These are phyloP conservation scores for Hericium coralloides DNA, from an alignment of 768 basidiomycete species.

Conservation along the genomic window DNA sequence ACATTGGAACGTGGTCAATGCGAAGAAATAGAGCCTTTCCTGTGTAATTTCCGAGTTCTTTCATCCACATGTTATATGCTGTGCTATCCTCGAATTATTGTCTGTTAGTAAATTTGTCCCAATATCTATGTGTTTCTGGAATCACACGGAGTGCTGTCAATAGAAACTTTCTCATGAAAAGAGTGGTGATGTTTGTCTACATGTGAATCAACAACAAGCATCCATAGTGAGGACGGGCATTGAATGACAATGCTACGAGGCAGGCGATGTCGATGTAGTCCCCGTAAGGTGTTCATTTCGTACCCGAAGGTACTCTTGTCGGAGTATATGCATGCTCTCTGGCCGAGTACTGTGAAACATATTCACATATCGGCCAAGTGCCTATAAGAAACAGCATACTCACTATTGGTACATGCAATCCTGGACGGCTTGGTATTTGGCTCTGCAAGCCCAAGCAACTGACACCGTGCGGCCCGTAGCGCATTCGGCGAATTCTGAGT, in stretches of 20 bases:
- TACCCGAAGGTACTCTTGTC: constrained; percentile 64
- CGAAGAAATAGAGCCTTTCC: background rate
- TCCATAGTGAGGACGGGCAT: no score
- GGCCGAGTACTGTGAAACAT: constrained; percentile 48
- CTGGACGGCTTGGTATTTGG: constrained; percentile 59
- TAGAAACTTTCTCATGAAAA: no score
- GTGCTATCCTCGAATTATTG: no score
- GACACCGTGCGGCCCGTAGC: constrained; percentile 73
- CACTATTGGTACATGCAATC: constrained; percentile 77
- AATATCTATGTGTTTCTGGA: no score
- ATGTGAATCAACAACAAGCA: no score
- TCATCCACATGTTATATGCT: no score
- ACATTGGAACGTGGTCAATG: constrained; percentile 11
- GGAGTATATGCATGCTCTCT: constrained; percentile 64
- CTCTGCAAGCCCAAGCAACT: constrained; percentile 77
- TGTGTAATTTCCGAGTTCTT: no score
- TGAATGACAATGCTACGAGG: no score
- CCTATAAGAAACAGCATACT: constrained; percentile 20
- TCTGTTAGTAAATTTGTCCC: no score
- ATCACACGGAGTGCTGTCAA: no score
- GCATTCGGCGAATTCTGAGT: constrained; percentile 76
- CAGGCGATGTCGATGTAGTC: no score
- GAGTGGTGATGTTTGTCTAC: no score
- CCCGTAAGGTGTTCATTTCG: constrained; percentile 30
- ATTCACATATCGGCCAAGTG: background rate